Percentiles rank a stretch among this genome's conserved stretches.
Conservation (phyloP, 1,284 basidiomycete genomes). For the Cryptococcus amylolentus region DNA sequence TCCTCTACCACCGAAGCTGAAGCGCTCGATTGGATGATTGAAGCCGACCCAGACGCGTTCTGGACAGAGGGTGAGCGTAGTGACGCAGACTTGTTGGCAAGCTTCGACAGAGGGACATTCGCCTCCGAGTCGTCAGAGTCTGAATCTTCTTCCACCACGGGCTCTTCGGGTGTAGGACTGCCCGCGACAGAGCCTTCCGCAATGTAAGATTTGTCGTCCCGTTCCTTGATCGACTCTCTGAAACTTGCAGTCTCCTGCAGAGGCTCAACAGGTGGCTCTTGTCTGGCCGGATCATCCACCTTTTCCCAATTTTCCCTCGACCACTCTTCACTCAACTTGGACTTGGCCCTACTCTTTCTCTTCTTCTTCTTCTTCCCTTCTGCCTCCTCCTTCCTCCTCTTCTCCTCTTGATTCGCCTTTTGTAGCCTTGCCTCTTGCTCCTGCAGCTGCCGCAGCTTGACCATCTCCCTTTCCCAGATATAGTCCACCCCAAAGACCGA, state of each 20-base stretch:
- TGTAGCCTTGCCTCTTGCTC: slow-evolving; percentile 23
- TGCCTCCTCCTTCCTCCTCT: slow-evolving; percentile 14
- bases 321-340: background rate
- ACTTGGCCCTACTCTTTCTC: slow-evolving; percentile 6
- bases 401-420: slow-evolving; percentile 7
- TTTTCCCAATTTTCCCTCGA: slow-evolving; percentile 4
- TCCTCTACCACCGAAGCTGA: background rate
- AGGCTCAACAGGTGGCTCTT: background rate
- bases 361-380: slow-evolving; percentile 12
- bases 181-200: no score
- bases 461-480: slow-evolving; percentile 47
- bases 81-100: slow-evolving; percentile 6
- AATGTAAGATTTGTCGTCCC: slow-evolving; percentile 21
- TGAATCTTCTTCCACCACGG: background rate
- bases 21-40: background rate
- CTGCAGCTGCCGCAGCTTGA: slow-evolving; percentile 36
- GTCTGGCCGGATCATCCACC: background rate
- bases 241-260: no score
- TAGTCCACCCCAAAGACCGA: slow-evolving; percentile 48
- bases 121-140: slow-evolving; percentile 34
- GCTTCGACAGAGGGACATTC: slow-evolving; percentile 38
- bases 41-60: no score
- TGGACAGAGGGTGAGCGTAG: background rate
- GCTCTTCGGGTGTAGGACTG: background rate
- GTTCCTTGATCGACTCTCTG: slow-evolving; percentile 26